These are phyloP conservation scores for Chrysanthemum seticuspe DNA, from an alignment of 129 eudicot genomes.

Conservation along the genomic window DNA sequence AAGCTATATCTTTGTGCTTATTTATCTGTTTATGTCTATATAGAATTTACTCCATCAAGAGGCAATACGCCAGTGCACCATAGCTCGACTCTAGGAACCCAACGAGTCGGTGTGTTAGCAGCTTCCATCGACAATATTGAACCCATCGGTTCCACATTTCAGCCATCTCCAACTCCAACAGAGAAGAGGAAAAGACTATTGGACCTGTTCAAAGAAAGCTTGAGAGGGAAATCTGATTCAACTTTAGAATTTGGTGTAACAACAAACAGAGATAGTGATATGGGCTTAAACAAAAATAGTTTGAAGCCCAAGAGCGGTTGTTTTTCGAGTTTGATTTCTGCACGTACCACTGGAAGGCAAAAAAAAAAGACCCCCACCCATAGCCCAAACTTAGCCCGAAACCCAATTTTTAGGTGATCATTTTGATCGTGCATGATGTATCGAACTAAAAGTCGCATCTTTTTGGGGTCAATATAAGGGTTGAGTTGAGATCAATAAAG, in stretches of 20 bases:
- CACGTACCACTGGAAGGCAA: slow-evolving; percentile 45
- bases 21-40: neutral
- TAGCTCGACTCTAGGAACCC: slow-evolving; percentile 32
- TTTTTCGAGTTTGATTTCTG: slow-evolving; percentile 34
- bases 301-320: slow-evolving; percentile 26
- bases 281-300: slow-evolving; percentile 21
- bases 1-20: neutral
- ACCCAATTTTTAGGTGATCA: slow-evolving; percentile 9
- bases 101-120: neutral
- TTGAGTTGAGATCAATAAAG: no score
- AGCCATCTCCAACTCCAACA: slow-evolving; percentile 39
- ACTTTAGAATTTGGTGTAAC: slow-evolving; percentile 6
- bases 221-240: slow-evolving; percentile 20
- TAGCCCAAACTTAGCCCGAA: slow-evolving; percentile 21
- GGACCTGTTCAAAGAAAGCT: slow-evolving; percentile 57
- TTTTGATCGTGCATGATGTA: neutral
- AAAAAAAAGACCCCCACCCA: slow-evolving; percentile 28
- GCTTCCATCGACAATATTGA: neutral
- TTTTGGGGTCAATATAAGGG: neutral
- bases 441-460: neutral
- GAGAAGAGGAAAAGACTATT: slow-evolving; percentile 44
- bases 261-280: slow-evolving; percentile 19
- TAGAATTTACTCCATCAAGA: slow-evolving; percentile 62
- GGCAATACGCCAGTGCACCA: slow-evolving; percentile 67
- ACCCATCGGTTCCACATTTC: neutral